phyloP scores from a whole-genome alignment of 169 alveolate species.

The Plasmodium cynomolgi region DNA sequence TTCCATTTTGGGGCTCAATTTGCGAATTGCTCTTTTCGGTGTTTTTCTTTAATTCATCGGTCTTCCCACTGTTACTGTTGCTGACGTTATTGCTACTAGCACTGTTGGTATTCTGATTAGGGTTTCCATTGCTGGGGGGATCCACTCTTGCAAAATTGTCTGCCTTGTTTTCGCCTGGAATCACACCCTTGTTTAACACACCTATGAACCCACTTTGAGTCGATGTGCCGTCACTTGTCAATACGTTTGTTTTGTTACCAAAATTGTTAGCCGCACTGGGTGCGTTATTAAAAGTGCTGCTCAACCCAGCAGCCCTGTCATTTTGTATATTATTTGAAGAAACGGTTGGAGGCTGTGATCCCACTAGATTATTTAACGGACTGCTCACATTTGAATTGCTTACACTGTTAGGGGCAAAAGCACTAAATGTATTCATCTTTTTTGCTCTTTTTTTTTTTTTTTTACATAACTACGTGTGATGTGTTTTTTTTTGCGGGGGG shows the following conservation, averaged over 20 bases:
- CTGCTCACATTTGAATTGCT: slow-evolving; percentile 6
- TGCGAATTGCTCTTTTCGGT: slow-evolving; percentile 16
- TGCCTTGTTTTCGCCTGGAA: not conserved
- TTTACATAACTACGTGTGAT: not conserved
- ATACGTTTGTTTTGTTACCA: not conserved
- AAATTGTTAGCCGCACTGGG: not conserved
- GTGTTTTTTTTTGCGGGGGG: not conserved
- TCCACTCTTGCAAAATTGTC: not conserved
- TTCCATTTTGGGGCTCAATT: slow-evolving; percentile 41
- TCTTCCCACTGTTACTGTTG: not conserved
- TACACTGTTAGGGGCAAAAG: not conserved
- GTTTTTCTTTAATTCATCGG: slow-evolving; percentile 15
- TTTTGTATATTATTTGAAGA: slow-evolving; percentile 29
- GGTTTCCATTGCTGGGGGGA: not conserved
- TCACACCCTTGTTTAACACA: not conserved
- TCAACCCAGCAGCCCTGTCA: not conserved
- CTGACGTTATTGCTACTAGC: not conserved
- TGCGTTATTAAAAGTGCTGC: slow-evolving; percentile 13
- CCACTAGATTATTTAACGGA: not conserved
- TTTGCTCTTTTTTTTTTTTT: slow-evolving; percentile 9
- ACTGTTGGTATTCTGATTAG: not conserved
- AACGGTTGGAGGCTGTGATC: not conserved
- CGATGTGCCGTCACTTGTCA: not conserved
- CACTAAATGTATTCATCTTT: slow-evolving; percentile 15
- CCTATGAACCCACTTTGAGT: not conserved